These are phyloP conservation scores for Yamadazyma songkhlaensis DNA, from an alignment of 1,139 yeast genomes.

Conservation along the genomic window DNA sequence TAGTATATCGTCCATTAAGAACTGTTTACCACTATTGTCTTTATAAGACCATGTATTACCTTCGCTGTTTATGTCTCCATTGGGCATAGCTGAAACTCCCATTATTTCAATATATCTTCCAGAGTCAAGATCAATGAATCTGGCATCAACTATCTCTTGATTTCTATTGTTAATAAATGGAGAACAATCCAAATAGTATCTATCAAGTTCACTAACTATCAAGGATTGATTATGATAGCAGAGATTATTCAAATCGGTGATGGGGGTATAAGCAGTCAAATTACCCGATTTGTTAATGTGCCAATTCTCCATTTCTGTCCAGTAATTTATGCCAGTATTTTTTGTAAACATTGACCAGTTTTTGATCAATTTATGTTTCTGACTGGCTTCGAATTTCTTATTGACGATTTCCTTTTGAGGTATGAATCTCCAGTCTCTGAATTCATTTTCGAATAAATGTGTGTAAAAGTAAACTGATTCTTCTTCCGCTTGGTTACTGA, in stretches of 20 bases:
- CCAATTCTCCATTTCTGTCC: slow-evolving; percentile 24
- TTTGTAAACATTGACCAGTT: slow-evolving; percentile 34
- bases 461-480: slow-evolving; percentile 2
- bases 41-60: not conserved
- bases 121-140: slow-evolving; percentile 73
- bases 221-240: slow-evolving; percentile 37
- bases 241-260: slow-evolving; percentile 26
- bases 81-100: slow-evolving; percentile 26
- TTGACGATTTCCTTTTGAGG: slow-evolving; percentile 1
- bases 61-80: not conserved
- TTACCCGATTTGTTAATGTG: slow-evolving; percentile 1
- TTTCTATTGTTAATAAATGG: slow-evolving; percentile 32
- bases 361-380: slow-evolving; percentile 20
- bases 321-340: slow-evolving; percentile 30
- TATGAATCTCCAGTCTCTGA: slow-evolving; percentile 2
- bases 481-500: slow-evolving; percentile 16
- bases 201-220: slow-evolving; percentile 26
- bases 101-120: slow-evolving; percentile 75
- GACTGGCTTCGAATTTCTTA: not conserved
- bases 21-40: not conserved
- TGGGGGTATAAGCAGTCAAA: slow-evolving; percentile 21
- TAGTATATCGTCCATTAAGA: not conserved
- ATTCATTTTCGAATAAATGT: not conserved
- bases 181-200: slow-evolving; percentile 42
- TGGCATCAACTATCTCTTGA: slow-evolving; percentile 64